Conservation (phyloP, 2,329 filamentous ascomycete species). For the Cladophialophora exuberans region DNA sequence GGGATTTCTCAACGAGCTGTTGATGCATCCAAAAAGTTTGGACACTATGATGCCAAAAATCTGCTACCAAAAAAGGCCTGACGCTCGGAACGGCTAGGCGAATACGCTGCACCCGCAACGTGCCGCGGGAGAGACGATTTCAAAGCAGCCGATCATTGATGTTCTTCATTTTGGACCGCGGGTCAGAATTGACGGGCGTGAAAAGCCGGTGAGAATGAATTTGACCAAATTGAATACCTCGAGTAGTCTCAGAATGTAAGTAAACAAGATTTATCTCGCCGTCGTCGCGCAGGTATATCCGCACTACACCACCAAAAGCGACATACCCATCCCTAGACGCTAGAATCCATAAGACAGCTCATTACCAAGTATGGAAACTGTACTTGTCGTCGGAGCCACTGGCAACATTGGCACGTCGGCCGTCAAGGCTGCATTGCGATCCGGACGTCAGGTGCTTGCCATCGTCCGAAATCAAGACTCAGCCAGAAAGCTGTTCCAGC, state of each 20-base stretch:
- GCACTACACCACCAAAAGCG: neutral
- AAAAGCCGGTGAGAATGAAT: neutral
- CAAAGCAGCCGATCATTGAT: neutral
- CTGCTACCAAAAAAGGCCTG: too few relatives aligned
- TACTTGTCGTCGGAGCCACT: constrained; percentile 45
- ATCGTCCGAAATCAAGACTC: constrained; percentile 42
- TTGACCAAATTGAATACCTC: neutral
- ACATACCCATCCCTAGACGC: neutral
- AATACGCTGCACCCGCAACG: too few relatives aligned
- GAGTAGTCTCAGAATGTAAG: neutral
- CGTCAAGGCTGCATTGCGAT: constrained; percentile 37
- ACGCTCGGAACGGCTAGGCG: too few relatives aligned
- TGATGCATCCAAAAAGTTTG: too few relatives aligned
- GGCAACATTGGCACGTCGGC: constrained; percentile 45
- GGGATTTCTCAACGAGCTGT: too few relatives aligned
- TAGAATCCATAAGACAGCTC: neutral
- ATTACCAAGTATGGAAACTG: constrained; percentile 32
- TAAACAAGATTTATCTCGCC: neutral
- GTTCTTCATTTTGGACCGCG: neutral
- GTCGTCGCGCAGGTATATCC: neutral
- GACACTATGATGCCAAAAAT: too few relatives aligned
- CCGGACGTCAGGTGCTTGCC: constrained; percentile 40
- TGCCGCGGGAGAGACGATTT: neutral
- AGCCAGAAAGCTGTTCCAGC: constrained; percentile 40
- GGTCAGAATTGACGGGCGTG: neutral